Conservation (phyloP, 352 stramenopile species). For the Phytopythium cucurbitacearum region DNA sequence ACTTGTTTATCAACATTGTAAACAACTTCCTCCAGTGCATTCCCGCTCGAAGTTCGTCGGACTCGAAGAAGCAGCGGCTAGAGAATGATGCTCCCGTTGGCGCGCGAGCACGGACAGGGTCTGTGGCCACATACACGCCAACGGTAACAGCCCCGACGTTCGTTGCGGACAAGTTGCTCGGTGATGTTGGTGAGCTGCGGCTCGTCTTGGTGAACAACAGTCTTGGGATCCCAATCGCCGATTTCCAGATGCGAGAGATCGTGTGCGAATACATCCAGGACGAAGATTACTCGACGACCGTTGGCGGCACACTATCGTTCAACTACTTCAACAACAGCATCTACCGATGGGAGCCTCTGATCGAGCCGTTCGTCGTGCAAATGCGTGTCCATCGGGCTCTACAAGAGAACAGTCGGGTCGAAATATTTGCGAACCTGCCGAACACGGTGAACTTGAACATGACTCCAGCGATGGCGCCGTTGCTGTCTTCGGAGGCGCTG, state of each 20-base stretch:
- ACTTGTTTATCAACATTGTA: slow-evolving; percentile 79
- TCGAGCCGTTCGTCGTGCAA: slow-evolving; percentile 81
- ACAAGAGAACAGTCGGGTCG: slow-evolving; percentile 64
- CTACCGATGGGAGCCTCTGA: slow-evolving; percentile 84
- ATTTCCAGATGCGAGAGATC: slow-evolving; percentile 85
- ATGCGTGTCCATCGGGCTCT: slow-evolving; percentile 66
- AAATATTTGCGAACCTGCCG: slow-evolving; percentile 79
- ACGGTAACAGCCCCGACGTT: slow-evolving; percentile 20
- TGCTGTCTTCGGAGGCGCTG: slow-evolving; percentile 75
- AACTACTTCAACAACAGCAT: slow-evolving; percentile 93
- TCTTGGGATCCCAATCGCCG: slow-evolving; percentile 79
- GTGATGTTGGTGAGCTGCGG: slow-evolving; percentile 78
- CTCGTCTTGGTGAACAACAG: slow-evolving; percentile 89
- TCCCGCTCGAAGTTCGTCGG: slow-evolving; percentile 8
- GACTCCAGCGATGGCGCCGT: slow-evolving; percentile 81
- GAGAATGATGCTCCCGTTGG: not conserved
- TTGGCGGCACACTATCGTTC: slow-evolving; percentile 74
- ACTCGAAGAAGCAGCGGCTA: slow-evolving; percentile 2
- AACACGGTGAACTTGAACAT: slow-evolving; percentile 88
- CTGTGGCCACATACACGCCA: slow-evolving; percentile 3
- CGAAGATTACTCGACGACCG: slow-evolving; percentile 75
- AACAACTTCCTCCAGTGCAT: slow-evolving; percentile 82
- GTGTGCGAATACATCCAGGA: slow-evolving; percentile 87
- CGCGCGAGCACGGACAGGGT: slow-evolving; percentile 2
- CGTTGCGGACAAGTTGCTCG: slow-evolving; percentile 74